These are phyloP conservation scores for Solanum sejunctum DNA, from an alignment of 257 asterid species.

Conservation along the genomic window DNA sequence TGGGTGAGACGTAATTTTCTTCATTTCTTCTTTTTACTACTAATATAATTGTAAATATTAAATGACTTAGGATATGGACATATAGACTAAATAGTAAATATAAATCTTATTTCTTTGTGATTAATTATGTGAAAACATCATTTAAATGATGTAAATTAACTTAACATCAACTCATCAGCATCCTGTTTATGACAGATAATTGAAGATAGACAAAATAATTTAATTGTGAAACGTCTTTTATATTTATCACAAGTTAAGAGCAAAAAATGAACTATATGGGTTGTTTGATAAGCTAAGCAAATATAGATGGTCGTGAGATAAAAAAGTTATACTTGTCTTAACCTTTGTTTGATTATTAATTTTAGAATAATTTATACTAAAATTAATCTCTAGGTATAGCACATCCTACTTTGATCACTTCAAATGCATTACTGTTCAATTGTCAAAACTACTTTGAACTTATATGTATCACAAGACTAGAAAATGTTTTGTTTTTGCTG, in stretches of 20 bases:
- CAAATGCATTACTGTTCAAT: no score
- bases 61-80: neutral
- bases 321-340: neutral
- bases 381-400: neutral
- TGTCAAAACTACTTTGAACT: no score
- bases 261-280: neutral
- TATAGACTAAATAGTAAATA: neutral
- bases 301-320: neutral
- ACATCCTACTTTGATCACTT: no score
- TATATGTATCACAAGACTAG: no score
- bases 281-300: neutral
- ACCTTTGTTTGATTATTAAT: neutral
- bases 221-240: neutral
- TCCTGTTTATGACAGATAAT: neutral
- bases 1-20: neutral
- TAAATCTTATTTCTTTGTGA: neutral
- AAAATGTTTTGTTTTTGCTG: no score
- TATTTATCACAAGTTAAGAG: neutral
- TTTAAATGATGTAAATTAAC: neutral
- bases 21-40: neutral
- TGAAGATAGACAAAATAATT: neutral
- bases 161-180: neutral
- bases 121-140: neutral
- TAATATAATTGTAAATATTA: neutral
- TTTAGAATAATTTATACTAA: no score